Conservation (phyloP, 257 asterid genomes). For the Craterostigma plantagineum region DNA sequence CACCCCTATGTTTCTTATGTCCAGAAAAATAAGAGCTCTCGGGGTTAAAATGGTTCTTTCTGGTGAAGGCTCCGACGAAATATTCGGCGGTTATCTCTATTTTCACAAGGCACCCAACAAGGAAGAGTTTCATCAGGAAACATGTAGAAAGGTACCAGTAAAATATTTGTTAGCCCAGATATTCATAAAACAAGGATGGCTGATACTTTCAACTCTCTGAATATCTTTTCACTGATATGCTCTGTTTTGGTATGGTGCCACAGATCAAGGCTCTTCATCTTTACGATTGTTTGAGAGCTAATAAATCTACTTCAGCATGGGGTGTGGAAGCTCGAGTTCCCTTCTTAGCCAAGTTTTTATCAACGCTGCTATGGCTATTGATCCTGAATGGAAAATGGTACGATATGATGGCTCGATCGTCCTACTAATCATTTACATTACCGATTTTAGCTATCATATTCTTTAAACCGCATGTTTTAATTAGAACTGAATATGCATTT, state of each 20-base stretch:
- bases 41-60: constrained; percentile 98
- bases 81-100: constrained; percentile 91
- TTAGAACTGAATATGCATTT: neutral
- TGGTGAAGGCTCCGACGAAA: constrained; percentile 99
- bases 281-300: constrained; percentile 94
- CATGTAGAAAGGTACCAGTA: constrained; percentile 90
- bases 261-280: constrained; percentile 99
- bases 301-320: constrained; percentile 95
- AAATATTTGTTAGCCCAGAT: too few species aligned
- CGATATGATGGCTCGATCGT: neutral
- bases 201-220: neutral
- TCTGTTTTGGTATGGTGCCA: constrained; percentile 7
- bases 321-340: constrained; percentile 99
- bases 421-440: neutral
- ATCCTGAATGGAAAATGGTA: constrained; percentile 97
- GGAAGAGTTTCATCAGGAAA: constrained; percentile 85
- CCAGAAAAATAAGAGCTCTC: constrained; percentile 83
- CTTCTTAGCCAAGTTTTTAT: constrained; percentile 89
- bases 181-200: neutral
- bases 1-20: constrained; percentile 96
- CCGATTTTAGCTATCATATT: neutral
- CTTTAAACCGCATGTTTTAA: neutral
- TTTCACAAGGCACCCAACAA: constrained; percentile 98
- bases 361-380: constrained; percentile 72
- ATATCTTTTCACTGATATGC: neutral